A percentile compares a stretch with the other conserved stretches of the same genome.
phyloP scores from a whole-genome alignment of 345 rosid species.

The Streptanthus diversifolius region DNA sequence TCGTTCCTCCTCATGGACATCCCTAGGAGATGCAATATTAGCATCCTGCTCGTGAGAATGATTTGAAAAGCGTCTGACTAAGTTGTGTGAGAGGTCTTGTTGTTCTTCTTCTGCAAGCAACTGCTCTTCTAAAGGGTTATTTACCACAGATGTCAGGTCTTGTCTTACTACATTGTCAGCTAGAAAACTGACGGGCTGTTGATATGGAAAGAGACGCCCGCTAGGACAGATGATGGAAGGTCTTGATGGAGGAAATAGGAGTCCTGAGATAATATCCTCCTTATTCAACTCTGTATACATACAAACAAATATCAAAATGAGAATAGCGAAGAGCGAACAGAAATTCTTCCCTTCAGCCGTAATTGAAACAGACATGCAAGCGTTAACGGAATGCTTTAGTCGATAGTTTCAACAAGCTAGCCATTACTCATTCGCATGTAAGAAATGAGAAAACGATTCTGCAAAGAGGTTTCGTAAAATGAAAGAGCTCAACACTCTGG shows the following conservation, averaged over 20 bases:
- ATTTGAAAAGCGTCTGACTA: constrained; percentile 24
- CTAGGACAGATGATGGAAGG: constrained; percentile 38
- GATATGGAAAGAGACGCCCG: constrained; percentile 35
- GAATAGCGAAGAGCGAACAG: neutral
- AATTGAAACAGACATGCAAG: neutral
- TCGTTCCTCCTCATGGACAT: constrained; percentile 38
- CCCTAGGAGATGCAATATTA: constrained; percentile 45
- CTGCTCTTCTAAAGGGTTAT: constrained; percentile 25
- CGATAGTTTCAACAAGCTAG: neutral
- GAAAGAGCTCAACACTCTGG: constrained; percentile 6
- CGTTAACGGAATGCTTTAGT: neutral
- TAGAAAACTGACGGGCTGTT: constrained; percentile 28
- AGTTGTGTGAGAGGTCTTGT: constrained; percentile 31
- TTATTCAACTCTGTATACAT: constrained; percentile 52
- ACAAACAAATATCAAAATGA: constrained; percentile 13
- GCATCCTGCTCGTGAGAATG: constrained; percentile 36
- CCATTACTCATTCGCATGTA: neutral
- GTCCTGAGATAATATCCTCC: constrained; percentile 70
- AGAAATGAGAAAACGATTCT: neutral
- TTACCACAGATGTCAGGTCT: constrained; percentile 12
- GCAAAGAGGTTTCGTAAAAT: neutral
- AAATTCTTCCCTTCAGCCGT: neutral
- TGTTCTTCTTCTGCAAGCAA: constrained; percentile 34
- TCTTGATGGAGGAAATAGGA: constrained; percentile 46
- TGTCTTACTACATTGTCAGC: constrained; percentile 34